Percentiles rank a stretch among this genome's conserved stretches.
Evolutionary conservation across 2,329 filamentous ascomycete genomes (phyloP).

Genomic region (Apiospora kogelbergensis): DNA sequence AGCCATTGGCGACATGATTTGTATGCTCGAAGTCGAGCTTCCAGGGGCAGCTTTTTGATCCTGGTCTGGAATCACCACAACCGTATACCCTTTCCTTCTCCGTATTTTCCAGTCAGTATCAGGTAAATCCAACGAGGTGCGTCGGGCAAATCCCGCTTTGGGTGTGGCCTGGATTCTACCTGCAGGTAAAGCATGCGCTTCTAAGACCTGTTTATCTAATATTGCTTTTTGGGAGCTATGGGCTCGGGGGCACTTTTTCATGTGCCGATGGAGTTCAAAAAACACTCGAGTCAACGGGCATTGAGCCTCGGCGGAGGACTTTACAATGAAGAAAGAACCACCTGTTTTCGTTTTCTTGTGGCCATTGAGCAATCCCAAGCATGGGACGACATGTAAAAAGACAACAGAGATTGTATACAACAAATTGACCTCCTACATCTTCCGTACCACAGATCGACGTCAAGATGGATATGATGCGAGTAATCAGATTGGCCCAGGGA

Average conservation of each 20-base stretch:
- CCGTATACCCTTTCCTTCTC: not conserved
- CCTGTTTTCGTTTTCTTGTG: not conserved
- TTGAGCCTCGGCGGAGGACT: not conserved
- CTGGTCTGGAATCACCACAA: not conserved
- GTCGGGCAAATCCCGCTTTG: not conserved
- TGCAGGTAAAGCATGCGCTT: not conserved
- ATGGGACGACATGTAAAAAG: not conserved
- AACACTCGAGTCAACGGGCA: not conserved
- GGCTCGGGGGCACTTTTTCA: not conserved
- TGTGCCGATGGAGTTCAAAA: not conserved
- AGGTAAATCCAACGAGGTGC: not conserved
- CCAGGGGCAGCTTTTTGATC: not conserved
- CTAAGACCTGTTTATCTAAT: not conserved
- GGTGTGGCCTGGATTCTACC: not conserved
- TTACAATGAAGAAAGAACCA: not conserved
- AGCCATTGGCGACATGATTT: not conserved
- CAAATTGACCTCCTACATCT: too few relatives aligned
- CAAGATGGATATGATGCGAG: not conserved
- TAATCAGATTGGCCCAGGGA: not conserved
- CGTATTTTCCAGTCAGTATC: not conserved
- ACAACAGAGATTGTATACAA: not conserved
- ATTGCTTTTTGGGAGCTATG: not conserved
- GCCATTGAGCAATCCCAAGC: not conserved
- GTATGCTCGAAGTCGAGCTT: not conserved
- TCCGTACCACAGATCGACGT: not conserved